A percentile compares a stretch with the other conserved stretches of the same genome.
Conservation (phyloP, 1,284 basidiomycete genomes). For the Moesziomyces antarcticus region DNA sequence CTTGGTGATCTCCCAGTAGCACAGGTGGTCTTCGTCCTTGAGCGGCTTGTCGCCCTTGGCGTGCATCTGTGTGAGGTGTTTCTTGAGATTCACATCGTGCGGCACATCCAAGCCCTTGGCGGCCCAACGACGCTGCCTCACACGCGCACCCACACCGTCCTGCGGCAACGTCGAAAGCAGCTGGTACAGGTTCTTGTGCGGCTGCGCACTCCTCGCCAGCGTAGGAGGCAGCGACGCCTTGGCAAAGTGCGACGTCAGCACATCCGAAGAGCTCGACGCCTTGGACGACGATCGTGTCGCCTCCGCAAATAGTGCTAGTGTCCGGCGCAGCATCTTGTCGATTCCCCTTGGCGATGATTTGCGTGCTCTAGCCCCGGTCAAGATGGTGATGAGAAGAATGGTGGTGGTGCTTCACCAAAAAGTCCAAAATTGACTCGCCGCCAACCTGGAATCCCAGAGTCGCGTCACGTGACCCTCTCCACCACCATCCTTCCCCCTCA, state of each 20-base stretch:
- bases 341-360: neutral
- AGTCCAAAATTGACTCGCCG: neutral
- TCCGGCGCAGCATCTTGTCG: slow-evolving; percentile 26
- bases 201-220: slow-evolving; percentile 16
- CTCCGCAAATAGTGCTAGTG: slow-evolving; percentile 22
- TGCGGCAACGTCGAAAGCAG: slow-evolving; percentile 47
- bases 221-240: slow-evolving; percentile 28
- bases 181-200: slow-evolving; percentile 54
- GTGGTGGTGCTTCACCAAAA: neutral
- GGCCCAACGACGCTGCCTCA: slow-evolving; percentile 45
- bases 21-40: slow-evolving; percentile 28
- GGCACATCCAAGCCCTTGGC: slow-evolving; percentile 47
- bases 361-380: neutral
- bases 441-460: neutral
- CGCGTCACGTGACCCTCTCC: neutral
- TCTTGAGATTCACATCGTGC: slow-evolving; percentile 16
- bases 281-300: slow-evolving; percentile 7
- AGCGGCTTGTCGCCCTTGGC: slow-evolving; percentile 2
- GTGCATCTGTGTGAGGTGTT: slow-evolving; percentile 16
- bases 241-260: slow-evolving; percentile 37
- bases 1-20: slow-evolving; percentile 55
- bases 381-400: slow-evolving; percentile 26
- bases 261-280: slow-evolving; percentile 14
- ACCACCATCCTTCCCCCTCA: neutral
- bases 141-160: slow-evolving; percentile 41